These are phyloP conservation scores for Tardiomyces digboiensis DNA, from an alignment of 1,139 yeast genomes.

Conservation along the genomic window DNA sequence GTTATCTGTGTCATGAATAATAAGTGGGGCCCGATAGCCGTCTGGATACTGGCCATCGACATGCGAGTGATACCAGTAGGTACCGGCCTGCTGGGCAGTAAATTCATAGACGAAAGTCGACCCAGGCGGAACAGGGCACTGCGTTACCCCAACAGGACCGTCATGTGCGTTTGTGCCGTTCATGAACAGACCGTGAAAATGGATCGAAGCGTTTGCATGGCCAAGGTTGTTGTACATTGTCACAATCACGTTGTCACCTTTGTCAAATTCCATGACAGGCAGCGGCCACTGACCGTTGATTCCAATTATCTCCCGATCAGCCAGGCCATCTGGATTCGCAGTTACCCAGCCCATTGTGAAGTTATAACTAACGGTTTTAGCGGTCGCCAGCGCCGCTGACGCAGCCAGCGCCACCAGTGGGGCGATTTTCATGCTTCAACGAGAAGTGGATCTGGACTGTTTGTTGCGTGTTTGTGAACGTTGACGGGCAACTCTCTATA, in stretches of 20 bases:
- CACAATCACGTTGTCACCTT: constrained; percentile 65
- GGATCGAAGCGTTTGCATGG: constrained; percentile 63
- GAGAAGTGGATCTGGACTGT: too few species aligned
- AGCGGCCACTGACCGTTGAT: constrained; percentile 82
- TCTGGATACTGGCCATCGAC: constrained; percentile 81
- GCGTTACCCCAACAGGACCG: constrained; percentile 81
- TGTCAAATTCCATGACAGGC: constrained; percentile 62
- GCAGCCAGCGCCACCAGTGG: constrained; percentile 9
- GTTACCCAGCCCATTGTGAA: constrained; percentile 67
- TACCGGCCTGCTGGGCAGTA: constrained; percentile 78
- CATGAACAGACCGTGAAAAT: constrained; percentile 90
- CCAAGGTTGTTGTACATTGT: constrained; percentile 59
- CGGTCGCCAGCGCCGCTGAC: constrained; percentile 24
- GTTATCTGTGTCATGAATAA: constrained; percentile 49
- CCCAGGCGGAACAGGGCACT: constrained; percentile 81
- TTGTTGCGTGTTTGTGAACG: too few species aligned
- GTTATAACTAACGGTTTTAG: constrained; percentile 54
- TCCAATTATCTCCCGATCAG: constrained; percentile 59
- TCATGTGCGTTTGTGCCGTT: constrained; percentile 66
- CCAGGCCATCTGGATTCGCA: constrained; percentile 69
- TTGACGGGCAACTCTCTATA: too few species aligned
- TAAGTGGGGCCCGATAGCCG: constrained; percentile 77
- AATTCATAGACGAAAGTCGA: constrained; percentile 63
- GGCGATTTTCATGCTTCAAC: background rate
- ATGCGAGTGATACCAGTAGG: constrained; percentile 98